Evolutionary conservation across 306 rosid species (phyloP).

Genomic region (Castanea sativa): DNA sequence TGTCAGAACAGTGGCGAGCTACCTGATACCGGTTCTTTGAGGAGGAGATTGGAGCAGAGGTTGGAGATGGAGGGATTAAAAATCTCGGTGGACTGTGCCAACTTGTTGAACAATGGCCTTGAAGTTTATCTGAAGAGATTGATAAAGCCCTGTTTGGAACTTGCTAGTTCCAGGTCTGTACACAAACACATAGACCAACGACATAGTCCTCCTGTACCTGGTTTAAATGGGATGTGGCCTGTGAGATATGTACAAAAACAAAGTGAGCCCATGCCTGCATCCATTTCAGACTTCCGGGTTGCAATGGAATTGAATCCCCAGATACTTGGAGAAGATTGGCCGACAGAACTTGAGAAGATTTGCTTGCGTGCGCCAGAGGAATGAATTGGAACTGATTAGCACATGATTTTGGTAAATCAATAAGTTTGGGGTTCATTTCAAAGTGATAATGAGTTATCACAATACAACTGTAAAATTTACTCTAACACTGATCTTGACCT

Average conservation of each 20-base stretch:
- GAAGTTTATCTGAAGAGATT: constrained; percentile 66
- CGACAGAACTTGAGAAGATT: constrained; percentile 49
- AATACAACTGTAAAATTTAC: constrained; percentile 16
- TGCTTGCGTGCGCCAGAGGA: constrained; percentile 37
- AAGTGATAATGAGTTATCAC: constrained; percentile 18
- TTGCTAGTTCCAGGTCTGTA: constrained; percentile 39
- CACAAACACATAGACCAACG: constrained; percentile 21
- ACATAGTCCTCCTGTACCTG: constrained; percentile 11
- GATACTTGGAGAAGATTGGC: constrained; percentile 64
- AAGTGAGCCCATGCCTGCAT: constrained; percentile 30
- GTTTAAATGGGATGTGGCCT: constrained; percentile 26
- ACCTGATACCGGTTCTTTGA: constrained; percentile 53
- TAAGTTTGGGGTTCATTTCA: constrained; percentile 18
- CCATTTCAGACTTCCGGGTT: constrained; percentile 50
- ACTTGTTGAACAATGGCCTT: constrained; percentile 47
- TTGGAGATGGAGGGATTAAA: constrained; percentile 51
- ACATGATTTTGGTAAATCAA: constrained; percentile 21
- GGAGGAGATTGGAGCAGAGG: constrained; percentile 48
- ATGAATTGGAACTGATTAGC: constrained; percentile 25
- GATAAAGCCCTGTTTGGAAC: constrained; percentile 65
- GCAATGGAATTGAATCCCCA: constrained; percentile 60
- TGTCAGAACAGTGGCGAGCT: constrained; percentile 47
- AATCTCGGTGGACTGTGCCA: constrained; percentile 47
- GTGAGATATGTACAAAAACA: constrained; percentile 34
- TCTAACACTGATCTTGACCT: constrained; percentile 32